phyloP scores from a whole-genome alignment of 371 early-diverging fungal genomes.

The Parasitella parasitica region DNA sequence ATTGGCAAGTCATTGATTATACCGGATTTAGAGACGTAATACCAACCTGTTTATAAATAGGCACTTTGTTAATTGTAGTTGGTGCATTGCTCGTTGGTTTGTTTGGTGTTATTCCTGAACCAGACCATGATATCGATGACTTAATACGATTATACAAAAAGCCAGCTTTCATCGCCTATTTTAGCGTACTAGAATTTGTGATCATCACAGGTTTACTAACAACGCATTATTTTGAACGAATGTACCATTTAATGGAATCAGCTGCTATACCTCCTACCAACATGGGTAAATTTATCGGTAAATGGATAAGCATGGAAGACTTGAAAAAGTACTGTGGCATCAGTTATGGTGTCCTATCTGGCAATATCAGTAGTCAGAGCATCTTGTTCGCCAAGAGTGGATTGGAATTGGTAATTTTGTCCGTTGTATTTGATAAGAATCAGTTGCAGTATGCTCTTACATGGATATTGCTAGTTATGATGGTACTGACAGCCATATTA shows the following conservation, averaged over 20 bases:
- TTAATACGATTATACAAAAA: conserved; percentile 69
- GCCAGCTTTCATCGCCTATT: conserved; percentile 73
- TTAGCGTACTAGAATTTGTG: conserved; percentile 56
- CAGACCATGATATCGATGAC: conserved; percentile 70
- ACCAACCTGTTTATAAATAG: conserved; percentile 26
- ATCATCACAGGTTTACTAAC: conserved; percentile 53
- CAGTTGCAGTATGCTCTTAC: conserved; percentile 73
- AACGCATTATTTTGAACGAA: conserved; percentile 51
- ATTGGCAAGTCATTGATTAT: conserved; percentile 55
- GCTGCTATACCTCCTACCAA: conserved; percentile 20
- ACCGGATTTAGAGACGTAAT: too few relatives aligned
- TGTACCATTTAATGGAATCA: conserved; percentile 31
- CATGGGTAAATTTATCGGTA: conserved; percentile 19
- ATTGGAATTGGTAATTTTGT: conserved; percentile 68
- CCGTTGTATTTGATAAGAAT: conserved; percentile 59
- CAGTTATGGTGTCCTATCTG: conserved; percentile 69
- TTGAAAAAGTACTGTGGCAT: conserved; percentile 43
- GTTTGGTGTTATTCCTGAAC: conserved; percentile 78
- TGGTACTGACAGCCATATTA: conserved; percentile 65
- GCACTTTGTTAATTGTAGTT: conserved; percentile 69
- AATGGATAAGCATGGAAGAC: conserved; percentile 26
- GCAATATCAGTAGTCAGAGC: conserved; percentile 75
- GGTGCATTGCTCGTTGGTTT: conserved; percentile 73
- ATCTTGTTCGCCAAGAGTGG: conserved; percentile 83
- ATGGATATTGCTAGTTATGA: conserved; percentile 67